Conservation (phyloP, 75 land plant genomes). For the Gnetum montanum region DNA sequence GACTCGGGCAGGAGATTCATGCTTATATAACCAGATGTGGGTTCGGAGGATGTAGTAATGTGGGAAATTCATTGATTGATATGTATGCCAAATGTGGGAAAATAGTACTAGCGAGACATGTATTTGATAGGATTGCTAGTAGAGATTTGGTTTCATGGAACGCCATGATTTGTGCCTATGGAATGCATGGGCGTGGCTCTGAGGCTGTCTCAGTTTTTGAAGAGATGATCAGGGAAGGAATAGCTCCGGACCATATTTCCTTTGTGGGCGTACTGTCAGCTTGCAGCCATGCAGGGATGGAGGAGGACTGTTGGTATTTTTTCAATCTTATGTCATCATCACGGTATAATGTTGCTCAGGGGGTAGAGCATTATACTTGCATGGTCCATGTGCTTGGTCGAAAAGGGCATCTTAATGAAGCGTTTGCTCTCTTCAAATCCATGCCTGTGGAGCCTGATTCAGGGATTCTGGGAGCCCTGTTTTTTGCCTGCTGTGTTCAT, state of each 20-base stretch:
- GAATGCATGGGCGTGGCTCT: background rate
- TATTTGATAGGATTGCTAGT: background rate
- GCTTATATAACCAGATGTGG: background rate
- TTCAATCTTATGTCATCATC: background rate
- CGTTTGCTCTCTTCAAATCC: background rate
- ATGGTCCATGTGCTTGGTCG: conserved; percentile 4
- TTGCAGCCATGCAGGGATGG: background rate
- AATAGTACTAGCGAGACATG: background rate
- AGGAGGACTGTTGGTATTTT: background rate
- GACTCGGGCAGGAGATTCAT: background rate
- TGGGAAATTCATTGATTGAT: conserved; percentile 5
- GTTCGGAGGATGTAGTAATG: background rate
- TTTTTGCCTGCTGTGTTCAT: background rate
- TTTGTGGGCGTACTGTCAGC: background rate
- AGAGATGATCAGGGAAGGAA: background rate
- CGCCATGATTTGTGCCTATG: conserved; percentile 6
- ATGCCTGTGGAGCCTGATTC: background rate
- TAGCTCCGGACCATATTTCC: background rate
- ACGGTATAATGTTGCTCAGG: background rate
- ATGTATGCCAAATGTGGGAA: conserved; percentile 5
- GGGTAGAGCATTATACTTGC: conserved; percentile 5
- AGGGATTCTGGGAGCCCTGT: background rate
- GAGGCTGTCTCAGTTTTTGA: background rate
- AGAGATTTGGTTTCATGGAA: conserved; percentile 7
- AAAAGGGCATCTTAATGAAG: conserved; percentile 3